Evolutionary conservation across 257 asterid species (phyloP), one percentile per base, ranked within the genome.

Genomic region (Thymus mandschuricus): DNA sequence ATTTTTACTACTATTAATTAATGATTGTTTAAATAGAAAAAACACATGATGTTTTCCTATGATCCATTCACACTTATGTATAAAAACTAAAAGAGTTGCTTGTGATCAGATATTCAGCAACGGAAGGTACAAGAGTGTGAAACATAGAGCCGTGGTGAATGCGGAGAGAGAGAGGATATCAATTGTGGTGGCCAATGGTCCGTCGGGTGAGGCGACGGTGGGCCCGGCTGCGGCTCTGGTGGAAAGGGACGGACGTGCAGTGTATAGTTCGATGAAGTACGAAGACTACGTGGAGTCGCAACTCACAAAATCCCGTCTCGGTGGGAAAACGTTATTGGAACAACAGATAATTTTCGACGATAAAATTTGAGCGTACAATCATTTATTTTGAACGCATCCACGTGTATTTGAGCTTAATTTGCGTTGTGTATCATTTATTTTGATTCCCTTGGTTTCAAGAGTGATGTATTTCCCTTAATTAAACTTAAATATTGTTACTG

Each of bases 131-230:
- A 81, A 81, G 73, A 75, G 82, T 33, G 81, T 74, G 63, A 67
- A 45, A 71, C 88, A 84, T 45, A 70, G 82, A 45, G 88, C 88
- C 0, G 81, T 76, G 1, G 79, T 84, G 75, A 84, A 84, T 3
- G 60, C 65, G 27, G 21, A 72, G 13, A 54, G 33, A 38, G 79
- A 75, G 2, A 78, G 85, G 29, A 67, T 81, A n/a, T 89, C 94
- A 2, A 9, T 87, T 1, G 90, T 69, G 9, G 10, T 83, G 28
- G 71, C 85, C 4, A 81, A 85, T 30, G 91, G 52, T 0, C 91
- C 91, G 15, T 75, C 91, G 2, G 63, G 59, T 40, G 93, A 87
- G 13, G 77, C 80, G 5, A n/a, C 59, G 6, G 86, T 87, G 0
- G 67, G 78, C 13, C 93, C 96, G 0, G 85, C 85, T 12, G 62